A percentile compares a stretch with the other conserved stretches of the same genome.
phyloP scores from a whole-genome alignment of 2,329 filamentous ascomycete genomes.

The Curvularia sp. region DNA sequence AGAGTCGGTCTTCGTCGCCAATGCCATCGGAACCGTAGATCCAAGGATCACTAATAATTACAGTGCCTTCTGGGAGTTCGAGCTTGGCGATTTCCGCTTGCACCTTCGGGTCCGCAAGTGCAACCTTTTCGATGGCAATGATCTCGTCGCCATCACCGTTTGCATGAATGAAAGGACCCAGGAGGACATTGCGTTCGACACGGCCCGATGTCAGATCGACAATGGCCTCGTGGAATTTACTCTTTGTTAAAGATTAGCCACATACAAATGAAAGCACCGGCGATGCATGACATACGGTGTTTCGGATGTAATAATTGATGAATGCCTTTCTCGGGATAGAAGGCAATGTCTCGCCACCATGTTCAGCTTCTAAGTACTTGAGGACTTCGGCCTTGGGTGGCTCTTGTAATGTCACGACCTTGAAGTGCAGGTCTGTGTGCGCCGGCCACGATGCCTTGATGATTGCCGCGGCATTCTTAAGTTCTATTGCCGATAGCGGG shows the following conservation, averaged over 20 bases:
- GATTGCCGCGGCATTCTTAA: slow-evolving; percentile 59
- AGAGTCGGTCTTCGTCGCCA: slow-evolving; percentile 58
- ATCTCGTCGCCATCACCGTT: slow-evolving; percentile 67
- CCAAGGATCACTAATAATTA: slow-evolving; percentile 69
- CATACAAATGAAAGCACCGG: background rate
- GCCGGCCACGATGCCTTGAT: slow-evolving; percentile 64
- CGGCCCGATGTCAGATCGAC: slow-evolving; percentile 61
- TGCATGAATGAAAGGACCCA: slow-evolving; percentile 65
- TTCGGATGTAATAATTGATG: slow-evolving; percentile 65
- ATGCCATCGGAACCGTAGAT: slow-evolving; percentile 68
- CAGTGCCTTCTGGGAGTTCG: slow-evolving; percentile 63
- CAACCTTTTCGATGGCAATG: slow-evolving; percentile 63
- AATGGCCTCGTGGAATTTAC: slow-evolving; percentile 68
- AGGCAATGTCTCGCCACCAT: slow-evolving; percentile 60
- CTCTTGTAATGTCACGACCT: slow-evolving; percentile 71
- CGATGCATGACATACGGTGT: slow-evolving; percentile 59
- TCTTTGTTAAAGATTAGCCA: slow-evolving; percentile 49
- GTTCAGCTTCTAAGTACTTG: slow-evolving; percentile 70
- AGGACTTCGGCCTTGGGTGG: slow-evolving; percentile 66
- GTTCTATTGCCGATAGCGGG: slow-evolving; percentile 65
- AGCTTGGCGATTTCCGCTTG: slow-evolving; percentile 67
- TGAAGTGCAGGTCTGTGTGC: slow-evolving; percentile 66
- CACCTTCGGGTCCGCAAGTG: slow-evolving; percentile 63
- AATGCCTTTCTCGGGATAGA: slow-evolving; percentile 62
- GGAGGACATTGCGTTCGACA: slow-evolving; percentile 65